A percentile compares a stretch with the other conserved stretches of the same genome.
These are phyloP conservation scores for Phytophthora foliorum DNA, from an alignment of 352 stramenopile species.

Conservation along the genomic window DNA sequence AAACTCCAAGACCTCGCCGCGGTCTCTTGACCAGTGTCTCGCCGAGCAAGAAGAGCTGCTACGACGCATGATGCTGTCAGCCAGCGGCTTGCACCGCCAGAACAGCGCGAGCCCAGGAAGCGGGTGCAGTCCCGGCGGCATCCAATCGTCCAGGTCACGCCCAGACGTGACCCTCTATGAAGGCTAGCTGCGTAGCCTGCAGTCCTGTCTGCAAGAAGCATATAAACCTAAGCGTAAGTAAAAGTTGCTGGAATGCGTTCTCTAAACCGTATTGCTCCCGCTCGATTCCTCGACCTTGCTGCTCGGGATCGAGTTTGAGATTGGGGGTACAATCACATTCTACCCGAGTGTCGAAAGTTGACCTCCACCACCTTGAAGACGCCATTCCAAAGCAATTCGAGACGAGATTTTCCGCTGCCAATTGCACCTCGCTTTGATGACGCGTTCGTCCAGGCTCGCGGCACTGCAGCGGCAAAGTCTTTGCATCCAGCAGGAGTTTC, in stretches of 20 bases:
- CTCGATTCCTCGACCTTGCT: slow-evolving; percentile 2
- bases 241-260: slow-evolving; percentile 18
- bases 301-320: slow-evolving; percentile 21
- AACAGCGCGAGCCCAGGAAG: slow-evolving; percentile 28
- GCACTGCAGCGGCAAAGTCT: not conserved
- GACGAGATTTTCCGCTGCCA: not conserved
- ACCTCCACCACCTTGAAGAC: not conserved
- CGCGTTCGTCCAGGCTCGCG: not conserved
- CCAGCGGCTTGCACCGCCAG: slow-evolving; percentile 25
- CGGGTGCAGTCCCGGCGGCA: slow-evolving; percentile 18
- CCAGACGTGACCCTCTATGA: slow-evolving; percentile 40
- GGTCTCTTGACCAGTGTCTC: slow-evolving; percentile 48
- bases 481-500: slow-evolving; percentile 9
- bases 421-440: too few species aligned
- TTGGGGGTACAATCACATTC: slow-evolving; percentile 14
- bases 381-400: slow-evolving; percentile 19
- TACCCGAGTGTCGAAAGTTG: not conserved
- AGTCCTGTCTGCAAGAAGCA: slow-evolving; percentile 29
- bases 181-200: slow-evolving; percentile 13
- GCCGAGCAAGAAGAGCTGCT: slow-evolving; percentile 56
- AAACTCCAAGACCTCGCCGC: slow-evolving; percentile 34
- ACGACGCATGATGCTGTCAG: slow-evolving; percentile 51
- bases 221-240: slow-evolving; percentile 35
- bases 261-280: slow-evolving; percentile 5
- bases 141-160: slow-evolving; percentile 25